phyloP scores from a whole-genome alignment of 2,329 filamentous ascomycete species.

The Malbranchea cinnamomea region DNA sequence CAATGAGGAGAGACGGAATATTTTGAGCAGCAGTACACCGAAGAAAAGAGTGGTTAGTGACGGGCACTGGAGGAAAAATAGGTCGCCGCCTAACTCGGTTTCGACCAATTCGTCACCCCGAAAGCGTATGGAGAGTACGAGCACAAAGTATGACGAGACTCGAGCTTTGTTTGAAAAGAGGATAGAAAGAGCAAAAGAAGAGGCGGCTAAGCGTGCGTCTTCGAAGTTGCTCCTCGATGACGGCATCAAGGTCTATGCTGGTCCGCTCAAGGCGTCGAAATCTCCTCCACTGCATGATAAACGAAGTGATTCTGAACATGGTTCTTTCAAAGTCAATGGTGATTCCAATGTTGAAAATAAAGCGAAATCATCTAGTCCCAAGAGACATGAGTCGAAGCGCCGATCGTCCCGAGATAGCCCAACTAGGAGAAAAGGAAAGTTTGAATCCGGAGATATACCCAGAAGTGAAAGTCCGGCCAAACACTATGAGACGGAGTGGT shows the following conservation, averaged over 20 bases:
- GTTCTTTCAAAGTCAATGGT: too few species aligned
- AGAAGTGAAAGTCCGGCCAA: too few species aligned
- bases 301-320: constrained; percentile 9
- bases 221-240: constrained; percentile 10
- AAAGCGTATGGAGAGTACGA: constrained; percentile 30
- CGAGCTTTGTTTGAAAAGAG: constrained; percentile 18
- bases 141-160: constrained; percentile 10
- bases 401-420: too few species aligned
- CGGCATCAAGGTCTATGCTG: constrained; percentile 16
- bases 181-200: constrained; percentile 15
- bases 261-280: constrained; percentile 13
- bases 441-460: too few species aligned
- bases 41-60: constrained; percentile 91
- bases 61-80: constrained; percentile 58
- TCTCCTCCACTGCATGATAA: too few species aligned
- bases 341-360: constrained; percentile 1
- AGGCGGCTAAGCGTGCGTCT: constrained; percentile 4
- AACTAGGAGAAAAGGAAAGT: constrained; percentile 4
- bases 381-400: too few species aligned
- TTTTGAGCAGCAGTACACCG: constrained; percentile 46
- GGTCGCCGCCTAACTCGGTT: constrained; percentile 29
- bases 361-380: constrained; percentile 2
- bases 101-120: constrained; percentile 25
- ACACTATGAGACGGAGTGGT: too few species aligned
- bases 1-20: constrained; percentile 13